phyloP scores from a whole-genome alignment of 345 rosid species.

The Arabis alpina region DNA sequence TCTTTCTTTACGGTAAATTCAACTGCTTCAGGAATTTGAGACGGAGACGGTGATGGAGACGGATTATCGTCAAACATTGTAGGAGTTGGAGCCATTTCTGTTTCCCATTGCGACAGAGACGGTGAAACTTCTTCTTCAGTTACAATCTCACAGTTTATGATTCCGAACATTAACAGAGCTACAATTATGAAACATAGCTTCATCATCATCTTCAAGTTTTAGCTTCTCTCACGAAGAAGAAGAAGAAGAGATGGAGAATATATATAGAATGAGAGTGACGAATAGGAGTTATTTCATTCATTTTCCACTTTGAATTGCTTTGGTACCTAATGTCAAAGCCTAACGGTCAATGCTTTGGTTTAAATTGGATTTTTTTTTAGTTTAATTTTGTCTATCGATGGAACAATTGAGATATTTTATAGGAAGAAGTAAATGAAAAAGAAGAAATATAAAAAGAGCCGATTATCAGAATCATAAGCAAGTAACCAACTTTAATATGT shows the following conservation, averaged over 20 bases:
- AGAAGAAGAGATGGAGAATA: slow-evolving; percentile 2
- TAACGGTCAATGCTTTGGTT: slow-evolving; percentile 21
- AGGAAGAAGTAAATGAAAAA: neutral
- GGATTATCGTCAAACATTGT: neutral
- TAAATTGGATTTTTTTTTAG: neutral
- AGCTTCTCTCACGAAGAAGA: slow-evolving; percentile 7
- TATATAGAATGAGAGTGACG: neutral
- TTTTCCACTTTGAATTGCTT: slow-evolving; percentile 31
- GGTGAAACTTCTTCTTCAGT: slow-evolving; percentile 26
- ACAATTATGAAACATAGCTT: slow-evolving; percentile 1
- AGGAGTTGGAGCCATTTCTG: slow-evolving; percentile 29
- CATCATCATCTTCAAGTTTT: slow-evolving; percentile 1
- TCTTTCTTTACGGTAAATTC: slow-evolving; percentile 26
- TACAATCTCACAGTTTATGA: neutral
- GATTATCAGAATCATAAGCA: slow-evolving; percentile 20
- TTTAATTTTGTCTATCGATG: neutral
- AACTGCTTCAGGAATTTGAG: slow-evolving; percentile 39
- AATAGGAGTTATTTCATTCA: neutral
- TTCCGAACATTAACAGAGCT: neutral
- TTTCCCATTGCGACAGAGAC: slow-evolving; percentile 21
- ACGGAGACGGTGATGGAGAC: slow-evolving; percentile 35
- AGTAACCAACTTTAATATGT: slow-evolving; percentile 15
- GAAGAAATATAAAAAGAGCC: neutral
- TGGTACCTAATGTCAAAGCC: slow-evolving; percentile 10
- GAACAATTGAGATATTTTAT: neutral